phyloP scores from a whole-genome alignment of 345 rosid species.

The Iberis pinnata region DNA sequence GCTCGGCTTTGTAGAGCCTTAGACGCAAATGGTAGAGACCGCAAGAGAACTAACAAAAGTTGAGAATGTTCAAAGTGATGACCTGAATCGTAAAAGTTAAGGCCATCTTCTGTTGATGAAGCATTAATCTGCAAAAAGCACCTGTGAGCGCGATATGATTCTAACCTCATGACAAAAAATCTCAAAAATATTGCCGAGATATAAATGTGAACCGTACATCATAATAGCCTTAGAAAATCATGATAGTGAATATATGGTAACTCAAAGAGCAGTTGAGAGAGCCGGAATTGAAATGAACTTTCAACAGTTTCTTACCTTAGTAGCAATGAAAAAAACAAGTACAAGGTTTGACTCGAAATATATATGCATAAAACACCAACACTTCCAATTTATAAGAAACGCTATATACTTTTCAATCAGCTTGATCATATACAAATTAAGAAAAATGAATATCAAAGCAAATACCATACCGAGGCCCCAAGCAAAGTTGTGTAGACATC shows the following conservation, averaged over 20 bases:
- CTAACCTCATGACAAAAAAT: background rate
- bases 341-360: slow-evolving; percentile 12
- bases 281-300: background rate
- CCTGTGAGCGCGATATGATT: background rate
- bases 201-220: slow-evolving; percentile 12
- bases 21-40: slow-evolving; percentile 77
- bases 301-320: slow-evolving; percentile 16
- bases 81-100: slow-evolving; percentile 89
- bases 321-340: background rate
- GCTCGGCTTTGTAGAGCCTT: slow-evolving; percentile 78
- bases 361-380: slow-evolving; percentile 1
- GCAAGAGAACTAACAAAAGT: slow-evolving; percentile 81
- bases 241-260: slow-evolving; percentile 4
- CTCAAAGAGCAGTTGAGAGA: background rate
- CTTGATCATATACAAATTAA: background rate
- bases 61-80: slow-evolving; percentile 88
- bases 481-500: slow-evolving; percentile 80
- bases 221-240: slow-evolving; percentile 3
- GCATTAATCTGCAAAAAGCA: slow-evolving; percentile 76
- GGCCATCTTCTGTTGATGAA: slow-evolving; percentile 83
- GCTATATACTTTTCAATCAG: background rate
- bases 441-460: slow-evolving; percentile 10
- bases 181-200: slow-evolving; percentile 5
- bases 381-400: slow-evolving; percentile 4
- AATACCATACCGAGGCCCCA: slow-evolving; percentile 80